Percentiles rank a stretch among this genome's conserved stretches.
phyloP scores from a whole-genome alignment of 768 basidiomycete genomes.

The Suillus occidentalis region DNA sequence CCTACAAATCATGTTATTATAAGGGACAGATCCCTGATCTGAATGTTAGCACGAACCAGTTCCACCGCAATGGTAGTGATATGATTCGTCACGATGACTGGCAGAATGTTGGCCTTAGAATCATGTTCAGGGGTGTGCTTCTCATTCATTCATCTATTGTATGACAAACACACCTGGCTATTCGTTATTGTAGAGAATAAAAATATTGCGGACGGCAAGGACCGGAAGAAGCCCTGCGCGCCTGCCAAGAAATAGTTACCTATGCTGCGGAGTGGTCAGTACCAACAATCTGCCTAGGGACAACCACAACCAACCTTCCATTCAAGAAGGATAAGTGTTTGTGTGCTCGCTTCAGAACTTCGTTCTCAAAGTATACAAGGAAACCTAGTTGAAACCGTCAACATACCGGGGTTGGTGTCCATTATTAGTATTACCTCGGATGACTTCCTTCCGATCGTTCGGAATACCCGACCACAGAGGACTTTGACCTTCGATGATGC shows the following conservation, averaged over 20 bases:
- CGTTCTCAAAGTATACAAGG: constrained; percentile 88
- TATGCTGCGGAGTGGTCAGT: constrained; percentile 45
- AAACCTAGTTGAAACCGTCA: constrained; percentile 56
- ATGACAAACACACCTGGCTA: constrained; percentile 50
- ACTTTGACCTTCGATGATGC: constrained; percentile 87
- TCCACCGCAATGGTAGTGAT: constrained; percentile 95
- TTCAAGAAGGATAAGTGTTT: constrained; percentile 94
- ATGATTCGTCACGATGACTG: constrained; percentile 91
- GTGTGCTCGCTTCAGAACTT: constrained; percentile 84
- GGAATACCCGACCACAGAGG: constrained; percentile 83
- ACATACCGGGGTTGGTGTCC: background rate
- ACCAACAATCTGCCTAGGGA: background rate
- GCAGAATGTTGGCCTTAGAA: constrained; percentile 72
- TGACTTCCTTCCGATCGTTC: constrained; percentile 85
- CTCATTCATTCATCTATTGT: constrained; percentile 12
- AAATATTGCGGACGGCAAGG: constrained; percentile 91
- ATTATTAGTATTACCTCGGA: constrained; percentile 57
- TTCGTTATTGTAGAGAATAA: constrained; percentile 90
- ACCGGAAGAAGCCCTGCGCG: constrained; percentile 87
- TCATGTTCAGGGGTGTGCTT: constrained; percentile 13
- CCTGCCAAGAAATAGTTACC: constrained; percentile 93
- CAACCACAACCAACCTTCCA: constrained; percentile 56
- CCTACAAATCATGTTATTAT: constrained; percentile 39
- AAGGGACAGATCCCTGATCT: background rate
- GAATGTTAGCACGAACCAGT: constrained; percentile 46